These are phyloP conservation scores for Nitzschia sp. DNA, from an alignment of 108 stramenopile species.

Conservation along the genomic window DNA sequence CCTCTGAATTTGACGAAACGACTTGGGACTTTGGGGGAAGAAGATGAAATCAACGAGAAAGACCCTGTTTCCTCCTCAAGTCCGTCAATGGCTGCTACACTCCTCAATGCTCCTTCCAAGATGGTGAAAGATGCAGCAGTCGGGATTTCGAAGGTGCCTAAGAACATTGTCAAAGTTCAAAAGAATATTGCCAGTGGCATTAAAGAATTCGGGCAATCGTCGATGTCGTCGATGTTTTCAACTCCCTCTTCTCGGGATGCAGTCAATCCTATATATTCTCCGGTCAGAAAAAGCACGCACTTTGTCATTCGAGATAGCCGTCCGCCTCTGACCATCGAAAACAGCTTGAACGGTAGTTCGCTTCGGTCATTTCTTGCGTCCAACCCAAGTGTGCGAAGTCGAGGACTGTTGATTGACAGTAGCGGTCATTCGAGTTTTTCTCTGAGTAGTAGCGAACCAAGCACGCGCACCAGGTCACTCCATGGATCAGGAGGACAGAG, in stretches of 20 bases:
- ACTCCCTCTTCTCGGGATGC: too few species aligned
- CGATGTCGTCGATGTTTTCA: too few species aligned
- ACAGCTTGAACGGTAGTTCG: neutral
- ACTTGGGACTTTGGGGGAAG: neutral
- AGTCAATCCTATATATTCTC: too few species aligned
- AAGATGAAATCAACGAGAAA: neutral
- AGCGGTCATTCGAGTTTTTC: neutral
- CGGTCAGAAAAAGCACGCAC: too few species aligned
- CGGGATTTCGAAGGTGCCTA: neutral
- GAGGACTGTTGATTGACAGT: neutral
- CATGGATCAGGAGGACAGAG: neutral
- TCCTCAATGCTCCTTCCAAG: neutral
- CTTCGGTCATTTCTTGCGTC: neutral
- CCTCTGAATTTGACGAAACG: neutral
- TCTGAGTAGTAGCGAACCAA: neutral
- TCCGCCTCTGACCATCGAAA: neutral
- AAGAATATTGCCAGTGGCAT: neutral
- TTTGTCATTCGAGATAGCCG: neutral
- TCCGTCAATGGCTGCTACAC: neutral
- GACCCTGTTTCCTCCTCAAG: neutral
- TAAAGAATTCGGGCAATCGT: neutral
- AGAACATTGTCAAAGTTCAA: neutral
- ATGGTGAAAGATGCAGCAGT: conserved; percentile 1
- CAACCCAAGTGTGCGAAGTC: neutral
- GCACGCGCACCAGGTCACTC: neutral